These are phyloP conservation scores for Combretum micranthum DNA, from an alignment of 345 rosid genomes.

Conservation along the genomic window DNA sequence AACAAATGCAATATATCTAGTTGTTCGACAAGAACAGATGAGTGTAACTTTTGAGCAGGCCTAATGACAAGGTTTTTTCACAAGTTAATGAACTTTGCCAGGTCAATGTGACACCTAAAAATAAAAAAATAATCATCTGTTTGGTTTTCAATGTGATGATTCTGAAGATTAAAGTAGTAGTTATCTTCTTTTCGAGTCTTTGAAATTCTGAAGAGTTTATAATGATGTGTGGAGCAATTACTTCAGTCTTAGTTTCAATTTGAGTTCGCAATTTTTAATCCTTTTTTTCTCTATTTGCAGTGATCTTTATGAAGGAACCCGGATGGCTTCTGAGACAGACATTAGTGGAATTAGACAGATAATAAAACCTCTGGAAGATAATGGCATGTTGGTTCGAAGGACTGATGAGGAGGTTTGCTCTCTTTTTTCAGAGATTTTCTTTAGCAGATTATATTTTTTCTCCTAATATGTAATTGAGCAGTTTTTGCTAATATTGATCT, in stretches of 20 bases:
- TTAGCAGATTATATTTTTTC: neutral
- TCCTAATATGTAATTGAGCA: neutral
- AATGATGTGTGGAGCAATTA: neutral
- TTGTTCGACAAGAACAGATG: no score
- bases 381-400: conserved; percentile 60
- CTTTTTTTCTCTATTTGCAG: conserved; percentile 24
- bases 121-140: no score
- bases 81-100: no score
- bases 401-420: conserved; percentile 69
- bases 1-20: no score
- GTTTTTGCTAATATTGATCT: neutral
- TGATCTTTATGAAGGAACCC: conserved; percentile 89
- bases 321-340: conserved; percentile 67
- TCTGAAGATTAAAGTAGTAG: no score
- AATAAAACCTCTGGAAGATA: conserved; percentile 64
- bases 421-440: neutral
- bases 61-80: no score
- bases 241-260: neutral
- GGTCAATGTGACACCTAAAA: no score
- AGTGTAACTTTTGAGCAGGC: no score
- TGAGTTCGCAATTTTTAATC: conserved; percentile 9
- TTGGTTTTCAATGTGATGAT: no score
- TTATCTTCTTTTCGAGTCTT: no score
- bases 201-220: no score
- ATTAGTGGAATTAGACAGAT: conserved; percentile 66